Evolutionary conservation across 2,329 filamentous ascomycete species (phyloP).

Genomic region (Stemphylium vesicarium): DNA sequence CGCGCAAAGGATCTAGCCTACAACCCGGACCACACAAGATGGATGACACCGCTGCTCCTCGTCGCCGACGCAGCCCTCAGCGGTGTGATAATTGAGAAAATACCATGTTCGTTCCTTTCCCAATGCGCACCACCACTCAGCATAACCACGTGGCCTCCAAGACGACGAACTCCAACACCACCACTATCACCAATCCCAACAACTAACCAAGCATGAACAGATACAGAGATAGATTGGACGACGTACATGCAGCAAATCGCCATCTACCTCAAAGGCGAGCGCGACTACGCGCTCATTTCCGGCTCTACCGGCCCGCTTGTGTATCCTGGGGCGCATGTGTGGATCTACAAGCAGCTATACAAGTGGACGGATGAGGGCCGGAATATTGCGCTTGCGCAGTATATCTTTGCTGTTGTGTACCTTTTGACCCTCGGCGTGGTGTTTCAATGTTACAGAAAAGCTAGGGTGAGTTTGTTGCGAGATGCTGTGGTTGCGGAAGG

Average conservation of each 20-base stretch:
- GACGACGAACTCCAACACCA: background rate
- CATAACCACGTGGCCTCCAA: conserved; percentile 34
- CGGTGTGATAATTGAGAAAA: conserved; percentile 75
- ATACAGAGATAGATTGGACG: conserved; percentile 97
- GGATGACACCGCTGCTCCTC: conserved; percentile 71
- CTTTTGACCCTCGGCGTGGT: conserved; percentile 76
- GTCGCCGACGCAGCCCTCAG: conserved; percentile 75
- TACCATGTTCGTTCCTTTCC: conserved; percentile 76
- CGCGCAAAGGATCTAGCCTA: conserved; percentile 50
- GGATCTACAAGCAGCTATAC: conserved; percentile 84
- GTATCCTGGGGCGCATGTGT: conserved; percentile 93
- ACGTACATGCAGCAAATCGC: conserved; percentile 95
- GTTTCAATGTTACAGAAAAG: conserved; percentile 79
- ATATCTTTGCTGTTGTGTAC: conserved; percentile 82
- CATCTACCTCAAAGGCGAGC: conserved; percentile 81
- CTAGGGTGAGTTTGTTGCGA: conserved; percentile 61
- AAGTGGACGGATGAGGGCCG: conserved; percentile 75
- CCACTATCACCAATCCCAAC: background rate
- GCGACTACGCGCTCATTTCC: conserved; percentile 83
- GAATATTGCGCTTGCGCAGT: conserved; percentile 81
- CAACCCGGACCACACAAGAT: conserved; percentile 64
- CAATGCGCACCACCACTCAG: too few relatives aligned
- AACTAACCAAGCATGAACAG: conserved; percentile 52
- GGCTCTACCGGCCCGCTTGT: conserved; percentile 92
- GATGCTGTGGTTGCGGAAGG: background rate